Base-by-base conservation (phyloP, 345 rosid genomes). In the Camelina sativa region DNA sequence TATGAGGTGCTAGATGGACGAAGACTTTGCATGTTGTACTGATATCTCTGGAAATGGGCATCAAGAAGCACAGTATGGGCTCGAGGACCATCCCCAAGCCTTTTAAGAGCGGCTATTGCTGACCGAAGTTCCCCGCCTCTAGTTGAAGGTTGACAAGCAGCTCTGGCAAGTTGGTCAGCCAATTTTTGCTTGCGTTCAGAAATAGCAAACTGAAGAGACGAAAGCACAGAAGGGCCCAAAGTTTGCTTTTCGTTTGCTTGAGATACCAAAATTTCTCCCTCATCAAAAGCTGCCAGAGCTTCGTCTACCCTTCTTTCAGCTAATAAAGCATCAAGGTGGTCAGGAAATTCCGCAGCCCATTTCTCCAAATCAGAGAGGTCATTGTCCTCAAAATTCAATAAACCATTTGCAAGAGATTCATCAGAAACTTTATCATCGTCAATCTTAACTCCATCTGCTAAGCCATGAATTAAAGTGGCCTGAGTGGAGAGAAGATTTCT, bases 301-400 rank as follows among this genome's bases (percentile, higher is more conserved):
- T 91, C 98, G 71, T 87, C 99, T 11, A 96, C 87, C 80, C 96
- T 89, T 79, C 92, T 89, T 85, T 96, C 99, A 71, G 99, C 99
- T 80, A 96, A 83, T 55, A 96, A 69, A 70, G 92, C 96, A 75
- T 92, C 99, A 67, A 96, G 91, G 65, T 80, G 87, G 81, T 92
- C 98, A 30, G 98, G 97, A 57, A 85, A 96, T 70, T 96, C 99
- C 1, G 81, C 64, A 7, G 87, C 79, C 99, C 99, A 91, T 81
- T 85, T 89, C 81, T 92, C 90, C 79, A 92, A 57, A 51, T 92
- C 97, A 38, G 98, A 88, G 58, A 82, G 88, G 76, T 84, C 92
- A 34, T 79, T 82, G 73, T 84, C 89, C 72, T 89, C 89, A 41
- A 72, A 71, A 57, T 71, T 79, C 57, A 59, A 60, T 19, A 73